Evolutionary conservation across 1,139 yeast species (phyloP).

Genomic region (Meyerozyma carpophila): DNA sequence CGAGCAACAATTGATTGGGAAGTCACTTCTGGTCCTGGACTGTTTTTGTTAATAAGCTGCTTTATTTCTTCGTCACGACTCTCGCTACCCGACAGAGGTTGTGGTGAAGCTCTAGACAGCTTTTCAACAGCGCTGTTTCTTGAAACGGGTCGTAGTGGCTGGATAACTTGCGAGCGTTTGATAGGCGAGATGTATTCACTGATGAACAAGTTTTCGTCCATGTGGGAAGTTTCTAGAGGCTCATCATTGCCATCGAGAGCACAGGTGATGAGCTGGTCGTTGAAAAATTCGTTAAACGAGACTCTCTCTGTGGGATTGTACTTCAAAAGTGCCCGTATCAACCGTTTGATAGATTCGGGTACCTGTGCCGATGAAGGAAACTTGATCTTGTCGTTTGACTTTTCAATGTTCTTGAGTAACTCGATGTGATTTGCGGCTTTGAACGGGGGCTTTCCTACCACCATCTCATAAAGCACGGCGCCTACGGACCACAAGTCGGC

Average conservation of each 20-base stretch:
- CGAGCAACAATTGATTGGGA: slow-evolving; percentile 20
- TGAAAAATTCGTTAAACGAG: slow-evolving; percentile 82
- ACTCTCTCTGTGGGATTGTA: slow-evolving; percentile 85
- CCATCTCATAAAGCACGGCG: slow-evolving; percentile 91
- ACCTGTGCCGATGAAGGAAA: slow-evolving; percentile 65
- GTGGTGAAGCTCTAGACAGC: not conserved
- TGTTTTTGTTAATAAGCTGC: slow-evolving; percentile 34
- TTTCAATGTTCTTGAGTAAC: slow-evolving; percentile 76
- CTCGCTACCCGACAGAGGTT: not conserved
- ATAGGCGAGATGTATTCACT: slow-evolving; percentile 64
- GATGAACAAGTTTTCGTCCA: slow-evolving; percentile 75
- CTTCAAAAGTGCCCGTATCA: slow-evolving; percentile 71
- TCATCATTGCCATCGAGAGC: slow-evolving; percentile 45
- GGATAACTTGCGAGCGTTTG: slow-evolving; percentile 16
- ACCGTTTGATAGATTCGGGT: slow-evolving; percentile 57
- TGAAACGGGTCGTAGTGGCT: slow-evolving; percentile 10
- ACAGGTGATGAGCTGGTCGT: slow-evolving; percentile 47
- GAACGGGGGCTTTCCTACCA: slow-evolving; percentile 92
- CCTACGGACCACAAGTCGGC: slow-evolving; percentile 99
- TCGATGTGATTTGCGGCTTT: slow-evolving; percentile 91
- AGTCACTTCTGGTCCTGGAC: slow-evolving; percentile 36
- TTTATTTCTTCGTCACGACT: slow-evolving; percentile 42
- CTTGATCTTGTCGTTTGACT: slow-evolving; percentile 66
- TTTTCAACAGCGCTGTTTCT: not conserved
- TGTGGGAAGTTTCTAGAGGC: slow-evolving; percentile 63